Base-by-base conservation (phyloP, 2,329 filamentous ascomycete genomes). In the Oidium heveae region DNA sequence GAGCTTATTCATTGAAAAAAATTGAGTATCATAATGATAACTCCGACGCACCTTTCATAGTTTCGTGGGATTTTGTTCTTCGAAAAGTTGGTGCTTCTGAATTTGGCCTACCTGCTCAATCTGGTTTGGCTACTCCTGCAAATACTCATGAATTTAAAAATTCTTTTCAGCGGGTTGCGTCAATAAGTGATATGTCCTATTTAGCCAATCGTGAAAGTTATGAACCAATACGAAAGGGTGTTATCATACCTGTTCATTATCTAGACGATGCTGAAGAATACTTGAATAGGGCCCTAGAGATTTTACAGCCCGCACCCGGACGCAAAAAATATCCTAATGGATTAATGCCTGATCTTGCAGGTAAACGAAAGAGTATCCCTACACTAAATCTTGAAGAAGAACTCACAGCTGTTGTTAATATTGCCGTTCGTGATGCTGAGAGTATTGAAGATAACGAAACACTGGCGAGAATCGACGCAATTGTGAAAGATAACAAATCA, bases 101-200 rank as follows among this genome's bases (percentile, higher is more conserved):
- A 66, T 93, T 89, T 61, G 88, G 88, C 36, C 73, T 93, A 58
- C 82, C 86, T 10, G 68, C 88, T 15, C 77, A 81, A 64, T 82
- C 82, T 16, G 82, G 83, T 59, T 85, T 89, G 34, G 93, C 87
- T 10, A 83, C 85, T 4, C 86, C 87, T n/a, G 79, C 79, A 49
- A 89, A 84, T 1, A 84, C 84, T 15, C 24, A 28, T 3, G 67
- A 69, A 7, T 74, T 73, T 58, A 76, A 79, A 56, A 75, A 76
- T 61, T 71, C 73, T 58, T 84, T 88, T 68, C 85, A 86, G 71
- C 80, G 88, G 62, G 83, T 96, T 64, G 80, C 84, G 71, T 96
- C 91, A 54, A 91, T 98, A 68, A 94, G 87, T 67, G 91, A 98
- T 66, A 86, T 98, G 83, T 86, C 86, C 16, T 94, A 94, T 68